Evolutionary conservation across 257 asterid species (phyloP).

Genomic region (Solanum gandarillasii): DNA sequence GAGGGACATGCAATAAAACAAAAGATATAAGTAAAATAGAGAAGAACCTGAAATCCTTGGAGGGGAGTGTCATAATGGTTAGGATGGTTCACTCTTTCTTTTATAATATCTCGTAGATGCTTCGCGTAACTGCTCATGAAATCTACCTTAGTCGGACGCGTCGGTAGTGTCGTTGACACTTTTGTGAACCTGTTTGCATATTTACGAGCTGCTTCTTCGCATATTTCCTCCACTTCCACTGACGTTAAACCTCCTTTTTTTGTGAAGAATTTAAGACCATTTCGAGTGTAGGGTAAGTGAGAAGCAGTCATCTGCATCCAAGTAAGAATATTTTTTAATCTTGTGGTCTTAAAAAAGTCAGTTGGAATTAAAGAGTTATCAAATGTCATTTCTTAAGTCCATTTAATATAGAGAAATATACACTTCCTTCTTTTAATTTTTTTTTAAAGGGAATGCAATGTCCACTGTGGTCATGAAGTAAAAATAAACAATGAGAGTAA

Average conservation of each 20-base stretch:
- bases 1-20: background rate
- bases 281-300: conserved; percentile 87
- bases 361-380: too few species aligned
- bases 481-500: background rate
- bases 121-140: conserved; percentile 70
- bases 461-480: background rate
- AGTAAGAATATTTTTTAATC: too few species aligned
- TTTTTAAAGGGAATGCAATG: background rate
- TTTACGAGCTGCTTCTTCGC: conserved; percentile 64
- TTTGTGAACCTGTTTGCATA: conserved; percentile 57
- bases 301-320: conserved; percentile 83
- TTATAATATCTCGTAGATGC: conserved; percentile 65
- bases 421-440: background rate
- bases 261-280: conserved; percentile 78
- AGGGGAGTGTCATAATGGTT: conserved; percentile 59
- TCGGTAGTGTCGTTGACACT: conserved; percentile 41
- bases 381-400: background rate
- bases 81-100: conserved; percentile 70
- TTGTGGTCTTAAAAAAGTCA: background rate
- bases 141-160: conserved; percentile 37
- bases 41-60: conserved; percentile 64
- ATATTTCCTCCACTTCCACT: conserved; percentile 64
- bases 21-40: background rate
- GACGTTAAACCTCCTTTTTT: conserved; percentile 80
- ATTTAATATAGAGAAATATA: background rate